Base-by-base conservation (phyloP, 148 eudicot species). In the Chenopodium suecicum region DNA sequence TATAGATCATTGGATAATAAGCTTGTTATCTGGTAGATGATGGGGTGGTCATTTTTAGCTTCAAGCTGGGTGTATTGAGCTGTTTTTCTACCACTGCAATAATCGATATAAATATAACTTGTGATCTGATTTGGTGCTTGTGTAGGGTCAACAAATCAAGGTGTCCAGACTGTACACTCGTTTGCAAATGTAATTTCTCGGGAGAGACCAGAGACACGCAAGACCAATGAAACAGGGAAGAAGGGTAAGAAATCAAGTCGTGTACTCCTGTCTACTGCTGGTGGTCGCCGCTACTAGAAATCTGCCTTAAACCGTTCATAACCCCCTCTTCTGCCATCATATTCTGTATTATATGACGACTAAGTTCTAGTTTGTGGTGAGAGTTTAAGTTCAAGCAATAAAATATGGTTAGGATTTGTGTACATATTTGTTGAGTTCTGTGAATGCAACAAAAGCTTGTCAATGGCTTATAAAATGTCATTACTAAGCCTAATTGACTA, bases 211-310 rank as follows among this genome's bases (percentile, higher is more conserved):
- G 94, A 89, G 83, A 81, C 75, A 47, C 73, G 83, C 8, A 91
- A 87, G 82, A 44, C 73, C 48, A 88, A 82, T 78, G 99, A 97
- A 82, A 83, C 78, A 8, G 89, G 88, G 12, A 97, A 89, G 89
- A 97, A 91, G 79, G 98, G 98, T 71, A 97, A 91, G 90, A 97
- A 94, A 84, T 85, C 85, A 60, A 89, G 86, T 82, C 91, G 93
- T 9, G 96, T 97, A 56, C 97, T 97, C 70, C 84, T 97, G 52
- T 94, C 99, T 77, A 97, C 97, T 63, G 73, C 95, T 70, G 95
- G 98, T 78, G 93, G 97, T 70, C 95, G 99, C 41, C 99, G 99
- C 76, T 97, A 97, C 81, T 94, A 83, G 83, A 31, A 54, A 27
- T 46, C 23, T 67, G 75, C 8, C 25, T 48, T 23, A 10, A 4